A percentile compares a stretch with the other conserved stretches of the same genome.
phyloP scores from a whole-genome alignment of 257 asterid species.

The Rehmannia glutinosa region DNA sequence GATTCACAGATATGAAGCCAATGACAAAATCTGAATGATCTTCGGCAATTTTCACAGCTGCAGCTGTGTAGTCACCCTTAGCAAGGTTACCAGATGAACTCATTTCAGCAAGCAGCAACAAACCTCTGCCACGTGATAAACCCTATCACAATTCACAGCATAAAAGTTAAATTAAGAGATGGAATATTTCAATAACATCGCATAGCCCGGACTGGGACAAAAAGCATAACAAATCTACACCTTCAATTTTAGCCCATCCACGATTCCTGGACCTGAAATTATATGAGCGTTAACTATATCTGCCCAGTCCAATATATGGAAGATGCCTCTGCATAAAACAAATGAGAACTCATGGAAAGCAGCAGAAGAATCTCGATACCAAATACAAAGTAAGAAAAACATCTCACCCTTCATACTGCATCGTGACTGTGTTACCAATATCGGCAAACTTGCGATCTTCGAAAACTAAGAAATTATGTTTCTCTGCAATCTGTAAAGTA shows the following conservation, averaged over 20 bases:
- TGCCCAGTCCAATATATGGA: slow-evolving; percentile 85
- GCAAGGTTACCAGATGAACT: slow-evolving; percentile 91
- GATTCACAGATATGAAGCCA: slow-evolving; percentile 92
- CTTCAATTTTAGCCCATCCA: slow-evolving; percentile 87
- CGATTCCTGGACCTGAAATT: slow-evolving; percentile 94
- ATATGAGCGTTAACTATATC: slow-evolving; percentile 91
- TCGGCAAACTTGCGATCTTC: slow-evolving; percentile 97
- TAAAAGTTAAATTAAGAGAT: slow-evolving; percentile 8
- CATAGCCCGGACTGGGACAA: not conserved
- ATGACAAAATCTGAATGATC: slow-evolving; percentile 86
- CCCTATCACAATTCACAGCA: slow-evolving; percentile 48
- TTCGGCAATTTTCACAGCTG: slow-evolving; percentile 79
- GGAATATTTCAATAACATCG: not conserved
- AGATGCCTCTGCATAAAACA: slow-evolving; percentile 65
- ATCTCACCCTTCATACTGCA: slow-evolving; percentile 92
- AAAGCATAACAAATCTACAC: slow-evolving; percentile 27
- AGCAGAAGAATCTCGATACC: not conserved
- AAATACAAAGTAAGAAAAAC: slow-evolving; percentile 14
- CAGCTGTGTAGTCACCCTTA: slow-evolving; percentile 80
- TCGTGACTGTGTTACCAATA: slow-evolving; percentile 90
- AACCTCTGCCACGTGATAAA: slow-evolving; percentile 71
- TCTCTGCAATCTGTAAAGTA: slow-evolving; percentile 70
- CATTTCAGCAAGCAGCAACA: slow-evolving; percentile 91
- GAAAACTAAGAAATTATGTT: slow-evolving; percentile 75
- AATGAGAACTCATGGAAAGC: slow-evolving; percentile 20